Conservation (phyloP, 1,284 basidiomycete genomes). For the Hemileia vastatrix region DNA sequence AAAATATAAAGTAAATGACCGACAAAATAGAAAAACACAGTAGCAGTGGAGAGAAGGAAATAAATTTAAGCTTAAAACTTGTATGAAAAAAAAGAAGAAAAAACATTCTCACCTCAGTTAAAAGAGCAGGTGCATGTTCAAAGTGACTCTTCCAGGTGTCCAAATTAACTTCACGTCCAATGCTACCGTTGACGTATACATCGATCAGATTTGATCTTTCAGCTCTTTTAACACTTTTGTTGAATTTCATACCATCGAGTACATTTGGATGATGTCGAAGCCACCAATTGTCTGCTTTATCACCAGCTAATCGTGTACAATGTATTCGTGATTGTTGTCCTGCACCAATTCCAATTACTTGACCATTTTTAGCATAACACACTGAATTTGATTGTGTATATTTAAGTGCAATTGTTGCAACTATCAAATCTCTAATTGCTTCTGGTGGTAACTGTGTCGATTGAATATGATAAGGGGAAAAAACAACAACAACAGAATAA, state of each 20-base stretch:
- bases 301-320: slow-evolving; percentile 92
- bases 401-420: slow-evolving; percentile 90
- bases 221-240: slow-evolving; percentile 91
- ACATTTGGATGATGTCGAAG: slow-evolving; percentile 90
- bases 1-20: too few species aligned
- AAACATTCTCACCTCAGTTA: too few species aligned
- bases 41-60: too few species aligned
- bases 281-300: slow-evolving; percentile 98
- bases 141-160: slow-evolving; percentile 84
- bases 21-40: too few species aligned
- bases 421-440: slow-evolving; percentile 73
- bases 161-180: slow-evolving; percentile 61
- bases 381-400: slow-evolving; percentile 99
- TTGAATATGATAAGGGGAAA: too few species aligned
- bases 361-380: slow-evolving; percentile 84
- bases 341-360: slow-evolving; percentile 89
- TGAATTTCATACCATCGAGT: slow-evolving; percentile 82
- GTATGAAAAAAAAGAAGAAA: too few species aligned
- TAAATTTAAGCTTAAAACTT: too few species aligned
- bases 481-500: too few species aligned
- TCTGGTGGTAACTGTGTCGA: slow-evolving; percentile 65
- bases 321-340: slow-evolving; percentile 98
- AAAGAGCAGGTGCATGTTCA: slow-evolving; percentile 60
- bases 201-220: slow-evolving; percentile 98
- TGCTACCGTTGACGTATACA: slow-evolving; percentile 82